Evolutionary conservation across 805 yeast species (phyloP), one percentile per base, ranked within the genome.

Genomic region (Blastobotrys robertii): DNA sequence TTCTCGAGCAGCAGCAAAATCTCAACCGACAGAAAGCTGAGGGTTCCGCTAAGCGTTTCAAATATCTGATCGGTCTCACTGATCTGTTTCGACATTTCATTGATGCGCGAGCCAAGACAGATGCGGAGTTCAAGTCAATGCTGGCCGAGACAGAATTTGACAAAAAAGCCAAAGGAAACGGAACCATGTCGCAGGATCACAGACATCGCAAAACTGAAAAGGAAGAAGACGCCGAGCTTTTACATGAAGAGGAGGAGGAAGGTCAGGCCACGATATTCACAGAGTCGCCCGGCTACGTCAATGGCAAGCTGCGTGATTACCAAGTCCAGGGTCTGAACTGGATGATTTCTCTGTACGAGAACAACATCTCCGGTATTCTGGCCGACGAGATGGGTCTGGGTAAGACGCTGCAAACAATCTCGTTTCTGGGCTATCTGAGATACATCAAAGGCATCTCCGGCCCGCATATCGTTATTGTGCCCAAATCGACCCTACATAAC

Each of bases 301-400:
- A 38, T 19, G 98, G 98, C 8, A 70, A 59, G 42, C 67, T 92
- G 53, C 73, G 98, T 53, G 95, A 86, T 57, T 90, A 92, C 59
- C 98, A 90, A 65, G 69, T 90, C 28, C 96, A 87, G 58, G 98
- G 98, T 40, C 72, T 90, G 41, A 92, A 92, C 63, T 90, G 98
- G 98, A 70, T 90, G 56, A 81, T 90, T 13, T 78, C 94, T 1
- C 64, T 90, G 30, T 84, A 87, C 59, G 95, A 88, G 52, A 86
- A 90, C 62, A 75, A 82, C 53, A 71, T 90, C 36, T 82, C 94
- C 8, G 98, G 98, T 14, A 92, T 90, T 37, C 66, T 90, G 39
- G 98, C 98, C 9, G 98, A 90, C 64, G 98, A 90, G 61, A 90
- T 92, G 98, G 98, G 98, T 2, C 70, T 90, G 34, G 98, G 98